Evolutionary conservation across 176 grass and related monocot species (phyloP).

Genomic region (Oryza brachyantha): DNA sequence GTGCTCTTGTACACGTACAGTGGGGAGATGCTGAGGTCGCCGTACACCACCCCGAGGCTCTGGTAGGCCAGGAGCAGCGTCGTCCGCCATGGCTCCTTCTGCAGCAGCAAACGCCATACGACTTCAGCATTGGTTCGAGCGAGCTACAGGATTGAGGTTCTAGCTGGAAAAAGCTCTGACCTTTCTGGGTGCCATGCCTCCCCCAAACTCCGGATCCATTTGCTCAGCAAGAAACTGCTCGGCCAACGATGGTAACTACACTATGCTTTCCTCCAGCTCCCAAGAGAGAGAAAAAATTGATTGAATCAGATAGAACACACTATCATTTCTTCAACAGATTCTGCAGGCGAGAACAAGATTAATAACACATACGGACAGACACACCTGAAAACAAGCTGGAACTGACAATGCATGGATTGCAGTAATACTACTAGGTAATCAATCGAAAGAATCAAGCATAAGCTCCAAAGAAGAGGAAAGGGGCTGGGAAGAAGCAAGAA

Average conservation of each 20-base stretch:
- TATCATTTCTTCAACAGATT: not conserved
- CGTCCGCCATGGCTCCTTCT: conserved; percentile 75
- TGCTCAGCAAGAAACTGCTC: not conserved
- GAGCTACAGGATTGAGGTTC: not conserved
- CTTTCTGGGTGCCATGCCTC: conserved; percentile 25
- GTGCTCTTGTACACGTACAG: conserved; percentile 99
- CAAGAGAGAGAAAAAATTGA: conserved; percentile 2
- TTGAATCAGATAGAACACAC: not conserved
- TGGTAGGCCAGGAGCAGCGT: conserved; percentile 89
- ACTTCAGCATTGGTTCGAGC: not conserved
- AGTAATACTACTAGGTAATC: not conserved
- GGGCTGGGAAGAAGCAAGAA: not conserved
- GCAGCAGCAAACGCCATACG: not conserved
- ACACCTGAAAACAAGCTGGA: not conserved
- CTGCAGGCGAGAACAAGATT: not conserved
- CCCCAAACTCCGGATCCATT: conserved; percentile 45
- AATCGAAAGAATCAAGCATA: not conserved
- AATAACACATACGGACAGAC: no score
- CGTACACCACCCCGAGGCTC: conserved; percentile 93
- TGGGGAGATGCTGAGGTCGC: conserved; percentile 92
- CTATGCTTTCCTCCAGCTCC: not conserved
- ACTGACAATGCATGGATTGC: conserved; percentile 8
- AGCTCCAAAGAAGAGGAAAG: conserved; percentile 4
- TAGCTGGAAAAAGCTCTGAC: not conserved
- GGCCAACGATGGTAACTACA: not conserved